Percentiles rank a stretch among this genome's conserved stretches.
These are phyloP conservation scores for Edaphochlamys debaryana DNA, from an alignment of 139 green algal species.

Conservation along the genomic window DNA sequence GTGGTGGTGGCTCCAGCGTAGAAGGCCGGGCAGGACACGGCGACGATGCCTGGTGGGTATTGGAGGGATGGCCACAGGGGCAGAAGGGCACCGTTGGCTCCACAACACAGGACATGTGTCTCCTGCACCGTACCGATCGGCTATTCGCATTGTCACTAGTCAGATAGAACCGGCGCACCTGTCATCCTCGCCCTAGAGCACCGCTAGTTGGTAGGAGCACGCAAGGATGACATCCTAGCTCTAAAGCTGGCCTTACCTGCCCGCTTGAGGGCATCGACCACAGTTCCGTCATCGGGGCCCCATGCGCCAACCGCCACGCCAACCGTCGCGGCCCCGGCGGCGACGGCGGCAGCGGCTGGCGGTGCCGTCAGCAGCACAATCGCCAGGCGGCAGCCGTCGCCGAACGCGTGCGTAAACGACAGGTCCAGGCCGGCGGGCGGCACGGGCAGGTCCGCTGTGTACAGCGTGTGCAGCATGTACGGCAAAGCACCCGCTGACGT, in stretches of 20 bases:
- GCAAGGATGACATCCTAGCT: too few species aligned
- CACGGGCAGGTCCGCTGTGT: constrained; percentile 1
- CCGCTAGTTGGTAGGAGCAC: too few species aligned
- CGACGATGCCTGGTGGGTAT: too few species aligned
- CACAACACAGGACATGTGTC: too few species aligned
- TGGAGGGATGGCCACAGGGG: too few species aligned
- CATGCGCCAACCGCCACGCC: constrained; percentile 20
- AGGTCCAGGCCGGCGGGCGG: constrained; percentile 6
- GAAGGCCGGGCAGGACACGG: background rate
- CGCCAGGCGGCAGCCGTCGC: constrained; percentile 8
- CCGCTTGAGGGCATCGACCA: constrained; percentile 4
- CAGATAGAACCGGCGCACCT: too few species aligned
- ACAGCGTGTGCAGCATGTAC: constrained; percentile 1
- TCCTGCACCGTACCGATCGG: too few species aligned
- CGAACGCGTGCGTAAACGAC: constrained; percentile 4
- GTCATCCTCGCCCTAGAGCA: too few species aligned
- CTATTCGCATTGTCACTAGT: too few species aligned
- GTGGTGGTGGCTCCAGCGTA: constrained; percentile 11
- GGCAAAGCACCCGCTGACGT: too few species aligned
- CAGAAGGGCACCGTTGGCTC: too few species aligned
- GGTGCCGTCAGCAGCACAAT: constrained; percentile 13
- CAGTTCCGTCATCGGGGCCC: background rate
- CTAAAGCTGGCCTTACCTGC: too few species aligned
- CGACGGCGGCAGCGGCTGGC: background rate
- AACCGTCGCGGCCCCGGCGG: background rate